Evolutionary conservation across 139 green algal species (phyloP), one percentile per base, ranked within the genome.

Genomic region (Nannochloris sp.): DNA sequence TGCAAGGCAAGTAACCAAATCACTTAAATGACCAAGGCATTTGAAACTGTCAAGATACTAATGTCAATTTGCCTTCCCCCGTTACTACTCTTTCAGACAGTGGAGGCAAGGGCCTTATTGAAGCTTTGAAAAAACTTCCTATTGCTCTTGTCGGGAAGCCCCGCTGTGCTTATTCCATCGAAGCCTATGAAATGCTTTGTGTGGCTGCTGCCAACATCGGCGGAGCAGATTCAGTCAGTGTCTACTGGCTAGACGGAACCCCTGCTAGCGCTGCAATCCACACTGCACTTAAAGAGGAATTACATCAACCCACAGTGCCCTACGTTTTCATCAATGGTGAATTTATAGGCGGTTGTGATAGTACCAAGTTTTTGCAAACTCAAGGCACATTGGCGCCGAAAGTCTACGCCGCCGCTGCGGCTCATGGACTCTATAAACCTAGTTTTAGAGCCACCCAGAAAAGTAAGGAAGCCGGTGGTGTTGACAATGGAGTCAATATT

Each of bases 271-370:
- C 12, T 14, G 32, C 46, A 23, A 29, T 70, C 12, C 60, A n/a
- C 7, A 51, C 13, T 3, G 63, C 46, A 0, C 63, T 70, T 29
- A 70, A 70, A 54, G 8, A 51, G n/a, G 48, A 37, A 13, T 4
- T 24, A 54, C 12, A 14, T 19, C 63, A 70, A 37, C 29, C 13
- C 4, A 65, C 63, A 2, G 46, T 70, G 27, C 63, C 63, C 46
- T 70, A 70, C 47, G 14, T 51, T 32, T 70, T 54, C 30, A 32
- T 70, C 29, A 32, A 19, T 3, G 32, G 39, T 25, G 46, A 70
- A 36, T 48, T 70, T 29, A 15, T 68, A 23, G 63, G 63, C 23
- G 63, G 63, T 27, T 70, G 63, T 54, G 47, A 63, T 38, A 54
- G 38, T 37, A 12, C 58, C 15, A 70, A 61, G 47, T 39, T 54